A percentile compares a stretch with the other conserved stretches of the same genome.
These are phyloP conservation scores for Remersonia thermophila DNA, from an alignment of 2,329 filamentous ascomycete species.

Conservation along the genomic window DNA sequence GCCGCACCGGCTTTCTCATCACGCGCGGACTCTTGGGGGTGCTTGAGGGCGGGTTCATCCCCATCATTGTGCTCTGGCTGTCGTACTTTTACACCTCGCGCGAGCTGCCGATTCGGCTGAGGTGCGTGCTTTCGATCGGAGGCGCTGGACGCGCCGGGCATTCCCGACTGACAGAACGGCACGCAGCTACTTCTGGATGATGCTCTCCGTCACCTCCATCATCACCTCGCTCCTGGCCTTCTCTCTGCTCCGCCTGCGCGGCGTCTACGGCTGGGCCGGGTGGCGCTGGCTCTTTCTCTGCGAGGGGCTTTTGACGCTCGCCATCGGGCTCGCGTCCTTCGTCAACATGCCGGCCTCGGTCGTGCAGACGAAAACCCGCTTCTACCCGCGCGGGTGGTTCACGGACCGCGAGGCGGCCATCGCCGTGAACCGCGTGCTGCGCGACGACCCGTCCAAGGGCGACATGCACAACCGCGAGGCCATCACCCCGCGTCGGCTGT, in stretches of 20 bases:
- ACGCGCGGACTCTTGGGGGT: slow-evolving; percentile 18
- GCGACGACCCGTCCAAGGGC: slow-evolving; percentile 46
- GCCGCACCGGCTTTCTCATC: slow-evolving; percentile 12
- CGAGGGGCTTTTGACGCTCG: slow-evolving; percentile 41
- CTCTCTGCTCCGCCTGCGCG: slow-evolving; percentile 26
- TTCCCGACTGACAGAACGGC: neutral
- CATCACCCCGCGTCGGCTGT: slow-evolving; percentile 35
- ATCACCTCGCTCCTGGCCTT: slow-evolving; percentile 26
- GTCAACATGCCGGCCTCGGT: slow-evolving; percentile 40
- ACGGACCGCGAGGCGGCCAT: slow-evolving; percentile 43
- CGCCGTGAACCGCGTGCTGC: slow-evolving; percentile 42
- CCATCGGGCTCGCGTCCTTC: slow-evolving; percentile 37
- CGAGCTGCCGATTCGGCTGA: slow-evolving; percentile 28
- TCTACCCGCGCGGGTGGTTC: slow-evolving; percentile 43
- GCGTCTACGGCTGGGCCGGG: slow-evolving; percentile 25
- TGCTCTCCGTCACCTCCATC: slow-evolving; percentile 22
- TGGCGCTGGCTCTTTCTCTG: slow-evolving; percentile 42
- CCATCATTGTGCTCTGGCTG: slow-evolving; percentile 18
- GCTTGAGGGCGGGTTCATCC: slow-evolving; percentile 20
- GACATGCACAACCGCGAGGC: slow-evolving; percentile 47
- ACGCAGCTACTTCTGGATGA: slow-evolving; percentile 27
- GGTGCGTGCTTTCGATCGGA: slow-evolving; percentile 12
- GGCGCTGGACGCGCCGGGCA: neutral
- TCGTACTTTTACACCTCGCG: slow-evolving; percentile 21
- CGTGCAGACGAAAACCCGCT: slow-evolving; percentile 37